phyloP scores from a whole-genome alignment of 345 rosid species.

The Heritiera littoralis region DNA sequence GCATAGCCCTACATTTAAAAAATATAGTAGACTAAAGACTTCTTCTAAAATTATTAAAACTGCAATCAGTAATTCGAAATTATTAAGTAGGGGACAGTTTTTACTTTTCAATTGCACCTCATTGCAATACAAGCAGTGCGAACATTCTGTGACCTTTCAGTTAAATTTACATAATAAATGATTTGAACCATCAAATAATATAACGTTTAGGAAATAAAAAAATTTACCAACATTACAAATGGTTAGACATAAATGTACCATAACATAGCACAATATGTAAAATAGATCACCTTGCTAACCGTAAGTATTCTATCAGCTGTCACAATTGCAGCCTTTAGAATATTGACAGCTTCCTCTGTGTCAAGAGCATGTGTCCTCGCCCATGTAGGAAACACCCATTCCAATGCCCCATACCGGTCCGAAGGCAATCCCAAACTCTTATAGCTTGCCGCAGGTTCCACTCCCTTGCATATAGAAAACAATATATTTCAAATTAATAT shows the following conservation, averaged over 20 bases:
- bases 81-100: not conserved
- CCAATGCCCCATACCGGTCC: conserved; percentile 91
- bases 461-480: conserved; percentile 59
- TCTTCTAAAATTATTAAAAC: not conserved
- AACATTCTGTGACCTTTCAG: not conserved
- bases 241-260: not conserved
- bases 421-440: conserved; percentile 73
- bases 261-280: not conserved
- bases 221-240: not conserved
- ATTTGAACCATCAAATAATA: not conserved
- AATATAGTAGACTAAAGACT: not conserved
- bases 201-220: not conserved
- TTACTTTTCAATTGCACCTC: not conserved
- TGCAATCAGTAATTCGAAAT: not conserved
- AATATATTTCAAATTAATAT: conserved; percentile 11
- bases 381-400: conserved; percentile 96
- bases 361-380: conserved; percentile 98
- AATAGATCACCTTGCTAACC: conserved; percentile 83
- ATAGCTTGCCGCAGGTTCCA: conserved; percentile 79
- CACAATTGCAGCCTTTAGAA: conserved; percentile 94
- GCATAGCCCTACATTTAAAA: conserved; percentile 73
- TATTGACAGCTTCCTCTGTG: conserved; percentile 93
- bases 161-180: conserved; percentile 6
- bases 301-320: conserved; percentile 88
- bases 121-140: not conserved